Conservation (phyloP, 768 basidiomycete species). For the Mycena chlorophos region DNA sequence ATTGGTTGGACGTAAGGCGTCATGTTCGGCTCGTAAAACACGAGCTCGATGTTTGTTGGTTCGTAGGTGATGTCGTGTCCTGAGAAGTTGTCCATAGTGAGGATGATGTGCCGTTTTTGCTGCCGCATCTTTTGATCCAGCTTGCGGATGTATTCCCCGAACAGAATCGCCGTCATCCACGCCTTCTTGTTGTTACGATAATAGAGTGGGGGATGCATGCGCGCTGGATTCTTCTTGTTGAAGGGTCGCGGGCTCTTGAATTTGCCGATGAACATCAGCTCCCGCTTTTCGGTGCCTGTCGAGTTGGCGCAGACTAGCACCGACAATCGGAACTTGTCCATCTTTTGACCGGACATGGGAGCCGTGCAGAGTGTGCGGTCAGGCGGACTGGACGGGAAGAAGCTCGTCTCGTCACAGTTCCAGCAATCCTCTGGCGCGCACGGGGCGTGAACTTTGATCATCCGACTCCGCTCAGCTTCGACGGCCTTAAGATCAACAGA, state of each 20-base stretch:
- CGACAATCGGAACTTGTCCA: slow-evolving; percentile 21
- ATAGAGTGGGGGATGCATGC: slow-evolving; percentile 20
- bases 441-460: slow-evolving; percentile 19
- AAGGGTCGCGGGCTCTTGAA: slow-evolving; percentile 22
- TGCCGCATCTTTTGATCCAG: slow-evolving; percentile 17
- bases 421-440: slow-evolving; percentile 27
- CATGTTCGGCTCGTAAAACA: slow-evolving; percentile 36
- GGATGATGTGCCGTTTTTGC: slow-evolving; percentile 15
- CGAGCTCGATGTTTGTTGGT: slow-evolving; percentile 31
- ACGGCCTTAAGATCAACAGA: slow-evolving; percentile 27
- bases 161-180: slow-evolving; percentile 30
- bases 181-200: slow-evolving; percentile 29
- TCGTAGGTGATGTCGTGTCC: slow-evolving; percentile 24
- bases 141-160: slow-evolving; percentile 16
- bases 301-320: slow-evolving; percentile 20
- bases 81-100: slow-evolving; percentile 28
- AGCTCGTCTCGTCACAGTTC: slow-evolving; percentile 29
- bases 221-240: slow-evolving; percentile 10
- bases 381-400: slow-evolving; percentile 15
- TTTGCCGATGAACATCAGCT: slow-evolving; percentile 27
- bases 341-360: slow-evolving; percentile 23
- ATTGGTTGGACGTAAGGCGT: slow-evolving; percentile 38
- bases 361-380: slow-evolving; percentile 19
- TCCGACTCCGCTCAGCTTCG: slow-evolving; percentile 18
- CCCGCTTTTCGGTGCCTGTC: slow-evolving; percentile 23